Percentiles rank a stretch among this genome's conserved stretches.
Evolutionary conservation across 164 flowering plant species (phyloP).

Genomic region (grape (Vitis vinifera)): DNA sequence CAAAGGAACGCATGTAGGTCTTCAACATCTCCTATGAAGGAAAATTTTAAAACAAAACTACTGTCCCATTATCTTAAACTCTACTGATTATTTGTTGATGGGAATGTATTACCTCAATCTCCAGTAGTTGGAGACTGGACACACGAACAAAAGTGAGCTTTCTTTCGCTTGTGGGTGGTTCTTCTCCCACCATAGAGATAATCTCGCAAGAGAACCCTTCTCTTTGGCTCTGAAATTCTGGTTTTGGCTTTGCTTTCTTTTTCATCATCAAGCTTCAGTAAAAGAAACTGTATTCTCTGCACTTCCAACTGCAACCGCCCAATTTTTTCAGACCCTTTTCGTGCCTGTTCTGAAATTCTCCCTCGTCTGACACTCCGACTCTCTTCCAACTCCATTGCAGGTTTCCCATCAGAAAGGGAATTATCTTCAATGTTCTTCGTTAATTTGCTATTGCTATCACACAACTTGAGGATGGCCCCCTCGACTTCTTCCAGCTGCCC

Average conservation of each 20-base stretch:
- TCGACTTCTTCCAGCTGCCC: slow-evolving; percentile 75
- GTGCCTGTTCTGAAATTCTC: slow-evolving; percentile 52
- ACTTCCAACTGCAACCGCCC: slow-evolving; percentile 68
- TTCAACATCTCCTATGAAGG: slow-evolving; percentile 1
- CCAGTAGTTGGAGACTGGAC: slow-evolving; percentile 47
- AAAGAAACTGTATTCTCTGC: slow-evolving; percentile 56
- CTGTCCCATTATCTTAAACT: slow-evolving; percentile 2
- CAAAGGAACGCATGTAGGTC: background rate
- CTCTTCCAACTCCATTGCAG: slow-evolving; percentile 31
- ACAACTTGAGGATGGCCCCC: slow-evolving; percentile 50
- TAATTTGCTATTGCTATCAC: slow-evolving; percentile 54
- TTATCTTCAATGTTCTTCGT: slow-evolving; percentile 42
- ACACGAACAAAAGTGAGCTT: slow-evolving; percentile 47
- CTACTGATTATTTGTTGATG: background rate
- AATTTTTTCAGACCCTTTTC: slow-evolving; percentile 56
- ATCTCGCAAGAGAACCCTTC: slow-evolving; percentile 49
- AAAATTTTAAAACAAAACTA: slow-evolving; percentile 14
- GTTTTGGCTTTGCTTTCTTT: slow-evolving; percentile 34
- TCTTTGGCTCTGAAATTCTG: slow-evolving; percentile 31
- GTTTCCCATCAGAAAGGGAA: slow-evolving; percentile 24
- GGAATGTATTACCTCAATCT: slow-evolving; percentile 28
- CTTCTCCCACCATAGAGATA: slow-evolving; percentile 51
- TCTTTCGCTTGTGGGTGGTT: slow-evolving; percentile 37
- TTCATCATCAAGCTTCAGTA: slow-evolving; percentile 58
- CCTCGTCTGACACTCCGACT: slow-evolving; percentile 35